phyloP scores from a whole-genome alignment of 805 yeast genomes.

The Blastobotrys peoriensis region DNA sequence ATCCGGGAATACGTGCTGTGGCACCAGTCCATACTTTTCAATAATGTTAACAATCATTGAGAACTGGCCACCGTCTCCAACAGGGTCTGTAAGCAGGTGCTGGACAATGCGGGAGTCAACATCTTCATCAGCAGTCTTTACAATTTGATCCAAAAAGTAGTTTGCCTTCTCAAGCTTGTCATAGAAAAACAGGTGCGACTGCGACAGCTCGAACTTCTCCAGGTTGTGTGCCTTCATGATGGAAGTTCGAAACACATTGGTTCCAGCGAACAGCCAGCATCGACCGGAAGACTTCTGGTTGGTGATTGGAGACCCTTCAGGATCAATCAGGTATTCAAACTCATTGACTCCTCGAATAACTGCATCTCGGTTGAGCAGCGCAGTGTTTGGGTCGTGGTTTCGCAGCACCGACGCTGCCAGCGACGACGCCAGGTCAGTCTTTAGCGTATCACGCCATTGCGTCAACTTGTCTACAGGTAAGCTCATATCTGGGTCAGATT shows the following conservation, averaged over 20 bases:
- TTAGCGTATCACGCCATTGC: constrained; percentile 24
- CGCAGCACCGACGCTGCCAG: constrained; percentile 29
- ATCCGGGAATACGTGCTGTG: constrained; percentile 69
- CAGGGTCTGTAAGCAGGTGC: constrained; percentile 58
- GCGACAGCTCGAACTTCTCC: constrained; percentile 68
- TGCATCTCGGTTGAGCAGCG: constrained; percentile 25
- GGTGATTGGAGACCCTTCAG: constrained; percentile 59
- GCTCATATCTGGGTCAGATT: background rate
- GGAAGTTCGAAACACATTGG: constrained; percentile 62
- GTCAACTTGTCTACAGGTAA: constrained; percentile 14
- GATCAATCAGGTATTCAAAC: constrained; percentile 39
- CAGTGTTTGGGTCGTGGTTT: constrained; percentile 23
- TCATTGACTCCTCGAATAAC: constrained; percentile 15
- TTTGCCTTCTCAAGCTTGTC: constrained; percentile 84
- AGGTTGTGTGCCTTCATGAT: constrained; percentile 58
- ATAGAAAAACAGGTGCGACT: constrained; percentile 72
- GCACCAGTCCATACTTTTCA: constrained; percentile 77
- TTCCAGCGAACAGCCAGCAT: constrained; percentile 86
- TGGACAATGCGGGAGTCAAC: constrained; percentile 68
- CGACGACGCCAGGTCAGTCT: constrained; percentile 23
- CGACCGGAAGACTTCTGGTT: constrained; percentile 74
- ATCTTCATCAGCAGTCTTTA: constrained; percentile 60
- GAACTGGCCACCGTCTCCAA: constrained; percentile 83
- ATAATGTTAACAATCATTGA: constrained; percentile 73
- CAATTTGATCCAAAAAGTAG: constrained; percentile 68